A percentile compares a stretch with the other conserved stretches of the same genome.
Conservation (phyloP, 345 rosid species). For the Eucalyptus erythrocorys region DNA sequence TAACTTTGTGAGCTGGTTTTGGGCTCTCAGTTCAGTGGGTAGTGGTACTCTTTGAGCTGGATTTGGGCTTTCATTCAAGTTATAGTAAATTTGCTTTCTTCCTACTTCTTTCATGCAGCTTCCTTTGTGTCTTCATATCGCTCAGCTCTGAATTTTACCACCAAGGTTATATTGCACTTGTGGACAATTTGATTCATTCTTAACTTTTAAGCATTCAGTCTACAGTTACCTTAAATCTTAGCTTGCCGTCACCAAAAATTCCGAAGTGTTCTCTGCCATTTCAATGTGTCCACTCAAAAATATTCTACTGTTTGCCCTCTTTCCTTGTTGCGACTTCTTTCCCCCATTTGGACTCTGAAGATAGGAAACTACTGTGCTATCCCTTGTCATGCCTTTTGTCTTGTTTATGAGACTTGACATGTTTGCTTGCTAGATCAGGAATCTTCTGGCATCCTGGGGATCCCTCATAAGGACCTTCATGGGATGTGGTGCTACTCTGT, state of each 20-base stretch:
- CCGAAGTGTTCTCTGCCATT: not conserved
- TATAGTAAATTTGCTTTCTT: not conserved
- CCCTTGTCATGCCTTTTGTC: not conserved
- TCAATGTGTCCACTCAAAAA: not conserved
- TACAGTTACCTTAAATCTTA: not conserved
- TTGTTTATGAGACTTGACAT: slow-evolving; percentile 8
- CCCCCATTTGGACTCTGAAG: not conserved
- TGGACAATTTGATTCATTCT: not conserved
- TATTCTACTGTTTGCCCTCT: not conserved
- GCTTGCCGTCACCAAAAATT: not conserved
- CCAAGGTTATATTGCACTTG: not conserved
- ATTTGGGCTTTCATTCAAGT: not conserved
- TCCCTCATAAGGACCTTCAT: slow-evolving; percentile 74
- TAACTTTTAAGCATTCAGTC: not conserved
- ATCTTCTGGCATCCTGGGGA: slow-evolving; percentile 63
- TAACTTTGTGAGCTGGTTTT: not conserved
- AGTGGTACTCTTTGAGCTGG: not conserved
- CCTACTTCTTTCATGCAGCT: not conserved
- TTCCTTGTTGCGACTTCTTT: not conserved
- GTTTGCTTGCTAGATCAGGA: slow-evolving; percentile 89
- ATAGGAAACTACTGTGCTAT: not conserved
- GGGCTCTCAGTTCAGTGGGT: not conserved
- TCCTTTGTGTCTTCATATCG: not conserved
- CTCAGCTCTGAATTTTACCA: not conserved
- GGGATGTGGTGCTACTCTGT: slow-evolving; percentile 49